Evolutionary conservation across 73 alveolate genomes (phyloP).

Genomic region (Strombidium stylifer): DNA sequence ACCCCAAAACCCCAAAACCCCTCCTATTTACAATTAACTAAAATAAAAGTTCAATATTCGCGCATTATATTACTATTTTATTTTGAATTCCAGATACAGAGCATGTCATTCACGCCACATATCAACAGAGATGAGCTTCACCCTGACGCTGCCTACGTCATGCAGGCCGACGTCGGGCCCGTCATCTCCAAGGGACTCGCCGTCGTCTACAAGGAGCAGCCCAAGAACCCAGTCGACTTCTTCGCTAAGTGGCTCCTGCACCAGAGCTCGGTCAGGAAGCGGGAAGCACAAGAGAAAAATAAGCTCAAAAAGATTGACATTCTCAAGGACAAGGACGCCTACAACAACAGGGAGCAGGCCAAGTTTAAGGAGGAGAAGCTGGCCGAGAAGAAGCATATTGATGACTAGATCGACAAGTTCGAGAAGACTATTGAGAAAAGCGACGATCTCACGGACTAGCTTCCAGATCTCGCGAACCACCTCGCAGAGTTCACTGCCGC

Average conservation of each 20-base stretch:
- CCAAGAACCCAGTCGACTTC: slow-evolving; percentile 90
- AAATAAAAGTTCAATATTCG: too few relatives aligned
- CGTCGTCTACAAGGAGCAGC: slow-evolving; percentile 74
- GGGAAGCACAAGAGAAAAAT: neutral
- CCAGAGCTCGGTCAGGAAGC: slow-evolving; percentile 57
- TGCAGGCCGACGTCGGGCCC: slow-evolving; percentile 56
- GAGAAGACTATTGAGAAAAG: slow-evolving; percentile 14
- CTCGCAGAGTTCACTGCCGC: slow-evolving; percentile 71
- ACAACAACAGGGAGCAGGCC: neutral
- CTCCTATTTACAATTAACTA: too few relatives aligned
- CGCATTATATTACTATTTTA: too few relatives aligned
- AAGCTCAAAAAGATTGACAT: neutral
- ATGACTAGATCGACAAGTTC: slow-evolving; percentile 11
- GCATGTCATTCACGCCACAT: too few relatives aligned
- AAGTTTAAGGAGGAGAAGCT: slow-evolving; percentile 2
- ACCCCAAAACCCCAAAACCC: too few relatives aligned
- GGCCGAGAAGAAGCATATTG: slow-evolving; percentile 14
- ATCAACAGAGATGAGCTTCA: too few relatives aligned
- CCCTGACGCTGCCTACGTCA: slow-evolving; percentile 54
- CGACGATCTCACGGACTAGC: slow-evolving; percentile 66
- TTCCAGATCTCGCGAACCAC: slow-evolving; percentile 63
- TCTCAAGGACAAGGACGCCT: slow-evolving; percentile 6
- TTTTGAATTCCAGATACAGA: too few relatives aligned
- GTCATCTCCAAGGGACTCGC: slow-evolving; percentile 85
- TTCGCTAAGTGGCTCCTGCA: slow-evolving; percentile 91